Conservation (phyloP, 2,329 filamentous ascomycete species). For the Cladophialophora immunda region DNA sequence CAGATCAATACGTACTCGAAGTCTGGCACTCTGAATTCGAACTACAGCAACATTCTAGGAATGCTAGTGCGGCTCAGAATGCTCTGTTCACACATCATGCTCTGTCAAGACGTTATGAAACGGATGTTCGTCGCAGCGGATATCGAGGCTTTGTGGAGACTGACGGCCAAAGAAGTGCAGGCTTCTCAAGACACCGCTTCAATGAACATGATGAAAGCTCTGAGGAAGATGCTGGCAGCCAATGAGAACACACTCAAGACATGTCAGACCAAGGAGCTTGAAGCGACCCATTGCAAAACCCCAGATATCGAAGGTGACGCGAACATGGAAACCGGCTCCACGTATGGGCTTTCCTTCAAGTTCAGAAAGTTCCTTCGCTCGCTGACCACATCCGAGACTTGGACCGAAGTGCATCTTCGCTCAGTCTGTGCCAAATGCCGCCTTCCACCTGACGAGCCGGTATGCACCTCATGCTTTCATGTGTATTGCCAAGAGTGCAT, state of each 20-base stretch:
- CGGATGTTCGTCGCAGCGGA: slow-evolving; percentile 56
- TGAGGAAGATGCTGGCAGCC: slow-evolving; percentile 33
- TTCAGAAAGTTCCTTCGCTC: slow-evolving; percentile 36
- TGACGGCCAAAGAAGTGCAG: slow-evolving; percentile 43
- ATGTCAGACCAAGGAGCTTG: slow-evolving; percentile 16
- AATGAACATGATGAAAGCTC: slow-evolving; percentile 44
- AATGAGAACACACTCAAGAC: slow-evolving; percentile 26
- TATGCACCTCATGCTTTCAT: slow-evolving; percentile 63
- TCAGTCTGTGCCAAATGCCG: slow-evolving; percentile 48
- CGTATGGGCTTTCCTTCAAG: slow-evolving; percentile 30
- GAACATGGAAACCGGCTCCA: slow-evolving; percentile 5
- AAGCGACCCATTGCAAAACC: neutral
- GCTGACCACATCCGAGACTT: slow-evolving; percentile 21
- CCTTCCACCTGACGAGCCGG: slow-evolving; percentile 49
- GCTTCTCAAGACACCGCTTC: slow-evolving; percentile 38
- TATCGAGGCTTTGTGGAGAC: slow-evolving; percentile 53
- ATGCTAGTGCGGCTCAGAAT: slow-evolving; percentile 63
- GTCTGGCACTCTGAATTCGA: slow-evolving; percentile 33
- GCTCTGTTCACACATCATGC: slow-evolving; percentile 59
- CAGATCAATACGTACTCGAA: slow-evolving; percentile 51
- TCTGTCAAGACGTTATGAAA: slow-evolving; percentile 56
- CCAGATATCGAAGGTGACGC: slow-evolving; percentile 9
- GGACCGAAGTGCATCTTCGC: slow-evolving; percentile 41
- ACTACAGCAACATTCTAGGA: slow-evolving; percentile 53
- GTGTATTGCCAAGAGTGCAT: slow-evolving; percentile 64